Evolutionary conservation across 2,329 filamentous ascomycete species (phyloP), one percentile per base, ranked within the genome.

Genomic region (Ceratocystis harringtonii): DNA sequence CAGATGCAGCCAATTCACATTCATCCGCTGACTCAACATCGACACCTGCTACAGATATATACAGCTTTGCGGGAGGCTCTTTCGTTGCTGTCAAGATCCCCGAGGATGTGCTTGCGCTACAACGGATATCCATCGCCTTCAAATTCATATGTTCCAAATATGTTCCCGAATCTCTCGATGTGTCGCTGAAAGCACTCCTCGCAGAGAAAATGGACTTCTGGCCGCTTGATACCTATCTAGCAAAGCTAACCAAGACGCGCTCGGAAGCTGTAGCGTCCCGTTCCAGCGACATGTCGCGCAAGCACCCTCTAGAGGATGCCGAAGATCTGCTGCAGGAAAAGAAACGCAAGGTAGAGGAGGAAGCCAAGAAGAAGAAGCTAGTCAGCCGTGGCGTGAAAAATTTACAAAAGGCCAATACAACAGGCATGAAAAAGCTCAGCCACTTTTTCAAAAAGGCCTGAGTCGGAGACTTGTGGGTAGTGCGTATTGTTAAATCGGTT

Each of bases 371-470:
- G 74, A 92, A 95, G 76, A 84, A 82, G 2, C 79, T 78, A 28
- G 83, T 89, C 76, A 94, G 88, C 68, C 80, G 85, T 32, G 92
- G 84, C 0, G 84, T 96, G 1, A 86, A 85, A 72, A 82, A 92
- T 61, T 74, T 99, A 71, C 88, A 88, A 74, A 99, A 97, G 77
- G 92, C 92, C 61, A 89, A 97, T 75, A 92, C 88, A 0, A 84
- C 77, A 25, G 94, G 94, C 1, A 99, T 99, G 94, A 94, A 89
- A 81, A 99, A 97, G 79, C 83, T 99, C 82, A 96, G 89, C 73
- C 83, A 86, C 68, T 99, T 99, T 76, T 99, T 99, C 75, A 84
- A 84, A 68, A 95, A 92, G 76, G 83, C 82, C 68, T 72, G 68
- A n/a, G n/a, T 61, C 12, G 12, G 36, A 19, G n/a, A 28, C 17